Conservation (phyloP, 1,284 basidiomycete species). For the Cerrena zonata region DNA sequence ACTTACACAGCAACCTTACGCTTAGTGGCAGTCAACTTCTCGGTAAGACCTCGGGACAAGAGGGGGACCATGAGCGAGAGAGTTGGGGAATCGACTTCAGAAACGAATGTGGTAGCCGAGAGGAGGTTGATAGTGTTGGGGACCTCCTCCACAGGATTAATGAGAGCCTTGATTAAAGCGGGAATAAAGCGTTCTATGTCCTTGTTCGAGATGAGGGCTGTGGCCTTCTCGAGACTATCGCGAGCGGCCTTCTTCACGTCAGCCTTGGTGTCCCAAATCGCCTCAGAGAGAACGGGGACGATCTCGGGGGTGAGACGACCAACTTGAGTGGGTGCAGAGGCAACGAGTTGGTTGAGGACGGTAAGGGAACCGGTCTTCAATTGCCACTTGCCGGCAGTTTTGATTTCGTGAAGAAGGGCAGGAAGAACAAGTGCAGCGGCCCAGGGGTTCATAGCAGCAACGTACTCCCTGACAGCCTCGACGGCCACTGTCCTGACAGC, state of each 20-base stretch:
- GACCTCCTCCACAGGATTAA: conserved; percentile 99
- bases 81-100: conserved; percentile 98
- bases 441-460: conserved; percentile 87
- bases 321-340: conserved; percentile 78
- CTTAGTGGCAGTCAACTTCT: conserved; percentile 93
- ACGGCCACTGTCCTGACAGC: conserved; percentile 80
- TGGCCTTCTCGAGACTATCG: conserved; percentile 88
- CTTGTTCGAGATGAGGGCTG: conserved; percentile 96
- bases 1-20: conserved; percentile 91
- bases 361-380: conserved; percentile 88
- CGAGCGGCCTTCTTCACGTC: conserved; percentile 99
- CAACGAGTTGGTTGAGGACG: conserved; percentile 87
- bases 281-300: conserved; percentile 90
- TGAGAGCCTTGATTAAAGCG: conserved; percentile 92
- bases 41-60: conserved; percentile 88
- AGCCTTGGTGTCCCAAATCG: conserved; percentile 99
- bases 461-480: conserved; percentile 78
- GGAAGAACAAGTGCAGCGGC: conserved; percentile 82
- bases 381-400: conserved; percentile 98
- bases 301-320: conserved; percentile 93
- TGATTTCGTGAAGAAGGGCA: conserved; percentile 88
- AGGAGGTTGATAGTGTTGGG: conserved; percentile 93
- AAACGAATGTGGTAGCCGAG: conserved; percentile 99
- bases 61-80: conserved; percentile 99
- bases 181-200: conserved; percentile 99